These are phyloP conservation scores for Mortierella sp. DNA, from an alignment of 371 early-diverging fungal species.

Conservation along the genomic window DNA sequence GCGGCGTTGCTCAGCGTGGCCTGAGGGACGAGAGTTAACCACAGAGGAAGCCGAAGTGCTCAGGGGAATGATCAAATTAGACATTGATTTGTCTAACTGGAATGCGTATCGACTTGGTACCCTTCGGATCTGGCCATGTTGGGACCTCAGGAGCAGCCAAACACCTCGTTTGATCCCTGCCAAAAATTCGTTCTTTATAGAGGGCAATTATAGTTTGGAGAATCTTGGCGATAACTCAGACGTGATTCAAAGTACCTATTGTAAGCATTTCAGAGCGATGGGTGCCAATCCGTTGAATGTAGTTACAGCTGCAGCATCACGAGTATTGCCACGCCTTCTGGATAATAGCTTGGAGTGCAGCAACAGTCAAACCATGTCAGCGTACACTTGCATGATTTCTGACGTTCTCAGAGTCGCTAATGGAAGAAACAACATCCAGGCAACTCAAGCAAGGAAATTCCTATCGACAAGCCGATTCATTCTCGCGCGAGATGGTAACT, in stretches of 20 bases:
- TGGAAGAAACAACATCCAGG: not conserved
- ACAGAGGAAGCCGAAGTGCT: not conserved
- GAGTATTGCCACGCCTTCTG: slow-evolving; percentile 14
- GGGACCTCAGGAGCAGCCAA: no score
- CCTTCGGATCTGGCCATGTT: slow-evolving; percentile 24
- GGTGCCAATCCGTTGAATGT: slow-evolving; percentile 7
- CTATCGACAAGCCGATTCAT: not conserved
- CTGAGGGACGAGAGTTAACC: not conserved
- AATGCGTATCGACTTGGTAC: not conserved
- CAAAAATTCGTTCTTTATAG: slow-evolving; percentile 4
- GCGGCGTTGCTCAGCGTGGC: not conserved
- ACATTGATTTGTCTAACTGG: not conserved
- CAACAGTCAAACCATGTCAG: not conserved
- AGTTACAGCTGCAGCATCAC: not conserved
- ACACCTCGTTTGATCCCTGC: slow-evolving; percentile 7
- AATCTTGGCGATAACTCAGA: slow-evolving; percentile 6
- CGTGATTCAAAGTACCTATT: not conserved
- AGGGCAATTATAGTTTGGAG: not conserved
- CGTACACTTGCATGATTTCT: slow-evolving; percentile 3
- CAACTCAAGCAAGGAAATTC: not conserved
- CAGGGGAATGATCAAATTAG: not conserved
- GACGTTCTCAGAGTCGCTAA: not conserved
- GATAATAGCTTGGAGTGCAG: not conserved
- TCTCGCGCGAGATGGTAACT: slow-evolving; percentile 7
- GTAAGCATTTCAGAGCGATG: slow-evolving; percentile 1